Conservation (phyloP, 305 asterid species). For the Euphrasia arctica region DNA sequence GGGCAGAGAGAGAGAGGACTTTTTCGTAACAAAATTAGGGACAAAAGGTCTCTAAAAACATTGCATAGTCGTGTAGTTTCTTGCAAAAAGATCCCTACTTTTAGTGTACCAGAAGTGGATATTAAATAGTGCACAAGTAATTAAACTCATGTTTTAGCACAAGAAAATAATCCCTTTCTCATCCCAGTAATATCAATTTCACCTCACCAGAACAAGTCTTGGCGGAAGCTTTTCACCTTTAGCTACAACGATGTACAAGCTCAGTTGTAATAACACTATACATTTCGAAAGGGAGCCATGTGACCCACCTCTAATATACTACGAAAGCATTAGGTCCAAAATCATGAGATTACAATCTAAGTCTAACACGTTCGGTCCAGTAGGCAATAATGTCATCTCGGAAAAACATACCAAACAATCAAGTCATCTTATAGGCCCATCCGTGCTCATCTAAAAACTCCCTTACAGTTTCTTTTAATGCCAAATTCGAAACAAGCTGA, state of each 20-base stretch:
- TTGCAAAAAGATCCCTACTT: no score
- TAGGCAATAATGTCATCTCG: no score
- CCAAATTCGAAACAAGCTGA: slow-evolving; percentile 78
- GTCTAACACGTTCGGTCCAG: slow-evolving; percentile 7
- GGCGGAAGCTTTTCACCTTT: neutral
- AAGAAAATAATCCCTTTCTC: no score
- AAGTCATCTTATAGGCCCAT: slow-evolving; percentile 79
- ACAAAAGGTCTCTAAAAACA: no score
- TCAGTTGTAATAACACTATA: slow-evolving; percentile 8
- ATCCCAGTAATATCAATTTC: no score
- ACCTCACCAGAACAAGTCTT: neutral
- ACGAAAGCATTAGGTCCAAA: slow-evolving; percentile 18
- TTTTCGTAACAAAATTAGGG: no score
- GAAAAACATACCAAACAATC: slow-evolving; percentile 10
- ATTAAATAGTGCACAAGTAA: no score
- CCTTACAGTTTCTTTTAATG: slow-evolving; percentile 80
- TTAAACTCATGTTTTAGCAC: no score
- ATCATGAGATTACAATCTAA: slow-evolving; percentile 9
- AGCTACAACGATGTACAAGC: slow-evolving; percentile 24
- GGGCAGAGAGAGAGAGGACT: no score
- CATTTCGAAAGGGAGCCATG: slow-evolving; percentile 25
- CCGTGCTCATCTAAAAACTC: slow-evolving; percentile 62
- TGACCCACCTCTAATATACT: slow-evolving; percentile 17
- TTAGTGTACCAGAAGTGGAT: no score
- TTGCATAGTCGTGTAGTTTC: no score